Evolutionary conservation across 2,329 filamentous ascomycete species (phyloP).

Genomic region (Tothia fuscella): DNA sequence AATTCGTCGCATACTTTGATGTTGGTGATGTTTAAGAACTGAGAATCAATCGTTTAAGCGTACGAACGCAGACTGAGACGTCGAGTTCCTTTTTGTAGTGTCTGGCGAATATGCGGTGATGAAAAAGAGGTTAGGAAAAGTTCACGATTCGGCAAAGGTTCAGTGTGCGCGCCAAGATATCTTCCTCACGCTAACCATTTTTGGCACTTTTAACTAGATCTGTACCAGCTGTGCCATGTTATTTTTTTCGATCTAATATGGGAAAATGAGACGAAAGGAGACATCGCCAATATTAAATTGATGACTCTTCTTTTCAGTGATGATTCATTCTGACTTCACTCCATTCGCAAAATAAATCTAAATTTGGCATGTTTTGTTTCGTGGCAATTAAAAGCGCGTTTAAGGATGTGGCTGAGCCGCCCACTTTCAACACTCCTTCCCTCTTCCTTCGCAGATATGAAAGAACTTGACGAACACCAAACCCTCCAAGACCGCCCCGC

Average conservation of each 20-base stretch:
- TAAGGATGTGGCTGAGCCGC: too few relatives aligned
- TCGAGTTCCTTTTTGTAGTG: constrained; percentile 42
- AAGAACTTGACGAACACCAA: too few relatives aligned
- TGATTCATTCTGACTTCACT: too few relatives aligned
- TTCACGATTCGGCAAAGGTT: neutral
- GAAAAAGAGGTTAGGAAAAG: neutral
- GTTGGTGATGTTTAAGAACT: constrained; percentile 23
- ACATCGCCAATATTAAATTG: too few relatives aligned
- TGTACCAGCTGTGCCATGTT: neutral
- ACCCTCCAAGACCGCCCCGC: too few relatives aligned
- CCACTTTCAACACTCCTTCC: too few relatives aligned
- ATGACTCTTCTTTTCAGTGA: neutral
- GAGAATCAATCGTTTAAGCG: constrained; percentile 99
- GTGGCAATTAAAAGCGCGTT: constrained; percentile 3
- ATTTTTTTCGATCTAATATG: neutral
- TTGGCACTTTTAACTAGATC: neutral
- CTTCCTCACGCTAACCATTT: neutral
- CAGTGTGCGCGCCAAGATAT: neutral
- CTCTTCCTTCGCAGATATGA: too few relatives aligned
- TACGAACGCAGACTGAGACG: constrained; percentile 99
- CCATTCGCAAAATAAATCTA: too few relatives aligned
- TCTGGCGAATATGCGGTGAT: neutral
- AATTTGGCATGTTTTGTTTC: too few relatives aligned
- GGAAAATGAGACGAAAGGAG: too few relatives aligned
- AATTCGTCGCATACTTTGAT: too few relatives aligned